Conservation (phyloP, 805 yeast species). For the Candida golubevii region DNA sequence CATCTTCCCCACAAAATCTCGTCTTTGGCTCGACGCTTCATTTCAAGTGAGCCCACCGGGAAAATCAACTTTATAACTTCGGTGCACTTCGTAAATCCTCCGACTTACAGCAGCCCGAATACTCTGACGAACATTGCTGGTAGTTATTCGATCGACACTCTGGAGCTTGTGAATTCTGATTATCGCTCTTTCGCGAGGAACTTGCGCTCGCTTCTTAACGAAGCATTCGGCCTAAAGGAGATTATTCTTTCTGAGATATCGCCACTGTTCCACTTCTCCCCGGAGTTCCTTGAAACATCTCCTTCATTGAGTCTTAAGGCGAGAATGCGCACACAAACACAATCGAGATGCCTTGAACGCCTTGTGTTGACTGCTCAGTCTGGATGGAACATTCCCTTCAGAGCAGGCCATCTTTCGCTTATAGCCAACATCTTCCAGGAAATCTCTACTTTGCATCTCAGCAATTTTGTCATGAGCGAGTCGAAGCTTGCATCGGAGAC, state of each 20-base stretch:
- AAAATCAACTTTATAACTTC: conserved; percentile 28
- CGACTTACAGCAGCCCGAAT: conserved; percentile 20
- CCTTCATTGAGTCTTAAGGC: conserved; percentile 8
- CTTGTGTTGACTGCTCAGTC: conserved; percentile 40
- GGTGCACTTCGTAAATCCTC: conserved; percentile 33
- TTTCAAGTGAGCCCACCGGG: conserved; percentile 24
- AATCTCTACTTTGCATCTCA: conserved; percentile 40
- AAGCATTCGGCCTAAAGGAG: conserved; percentile 43
- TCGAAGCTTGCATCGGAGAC: conserved; percentile 17
- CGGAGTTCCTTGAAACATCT: conserved; percentile 12
- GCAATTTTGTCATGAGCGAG: conserved; percentile 48
- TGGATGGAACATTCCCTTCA: conserved; percentile 52
- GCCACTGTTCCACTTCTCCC: conserved; percentile 44
- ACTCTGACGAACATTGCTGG: conserved; percentile 33
- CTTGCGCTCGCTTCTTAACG: conserved; percentile 34
- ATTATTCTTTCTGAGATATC: conserved; percentile 43
- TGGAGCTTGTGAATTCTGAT: conserved; percentile 13
- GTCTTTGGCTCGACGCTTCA: conserved; percentile 20
- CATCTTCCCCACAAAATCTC: conserved; percentile 26
- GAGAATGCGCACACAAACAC: conserved; percentile 16
- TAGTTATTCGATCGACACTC: conserved; percentile 28
- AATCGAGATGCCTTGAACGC: conserved; percentile 24
- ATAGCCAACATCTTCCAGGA: conserved; percentile 37
- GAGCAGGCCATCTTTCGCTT: conserved; percentile 40
- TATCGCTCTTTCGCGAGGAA: conserved; percentile 25